phyloP scores from a whole-genome alignment of 2,329 filamentous ascomycete species.

The Didymellaceae sp. region DNA sequence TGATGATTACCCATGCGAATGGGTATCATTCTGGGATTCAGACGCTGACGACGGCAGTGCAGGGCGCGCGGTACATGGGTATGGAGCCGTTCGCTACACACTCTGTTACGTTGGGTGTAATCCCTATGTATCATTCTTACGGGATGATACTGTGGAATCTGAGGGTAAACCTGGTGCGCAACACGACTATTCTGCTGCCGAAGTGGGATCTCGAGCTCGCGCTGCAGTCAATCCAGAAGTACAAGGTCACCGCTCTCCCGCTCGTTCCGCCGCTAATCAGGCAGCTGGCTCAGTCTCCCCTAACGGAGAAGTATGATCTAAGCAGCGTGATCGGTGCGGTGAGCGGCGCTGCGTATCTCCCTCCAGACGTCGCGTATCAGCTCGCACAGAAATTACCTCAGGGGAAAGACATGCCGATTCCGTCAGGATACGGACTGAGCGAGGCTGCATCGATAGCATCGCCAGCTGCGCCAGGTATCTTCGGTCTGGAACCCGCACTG shows the following conservation, averaged over 20 bases:
- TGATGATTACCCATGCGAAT: conserved; percentile 43
- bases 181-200: conserved; percentile 35
- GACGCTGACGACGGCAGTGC: conserved; percentile 31
- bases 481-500: conserved; percentile 29
- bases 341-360: conserved; percentile 39
- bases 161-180: conserved; percentile 31
- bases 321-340: conserved; percentile 29
- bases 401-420: conserved; percentile 30
- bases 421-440: conserved; percentile 38
- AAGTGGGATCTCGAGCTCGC: conserved; percentile 39
- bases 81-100: conserved; percentile 30
- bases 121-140: conserved; percentile 44
- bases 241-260: conserved; percentile 33
- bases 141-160: conserved; percentile 43
- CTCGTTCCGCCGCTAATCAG: conserved; percentile 39
- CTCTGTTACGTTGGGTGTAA: conserved; percentile 27
- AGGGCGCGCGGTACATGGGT: conserved; percentile 28
- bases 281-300: conserved; percentile 34
- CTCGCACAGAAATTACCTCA: conserved; percentile 38
- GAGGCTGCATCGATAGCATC: conserved; percentile 39
- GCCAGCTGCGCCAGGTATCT: conserved; percentile 32
- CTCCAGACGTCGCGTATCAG: conserved; percentile 37
- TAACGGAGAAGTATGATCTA: conserved; percentile 39
- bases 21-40: conserved; percentile 37
- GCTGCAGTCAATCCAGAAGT: conserved; percentile 35